phyloP scores from a whole-genome alignment of 1,139 yeast species.

The Entelexis paramagnoliae region DNA sequence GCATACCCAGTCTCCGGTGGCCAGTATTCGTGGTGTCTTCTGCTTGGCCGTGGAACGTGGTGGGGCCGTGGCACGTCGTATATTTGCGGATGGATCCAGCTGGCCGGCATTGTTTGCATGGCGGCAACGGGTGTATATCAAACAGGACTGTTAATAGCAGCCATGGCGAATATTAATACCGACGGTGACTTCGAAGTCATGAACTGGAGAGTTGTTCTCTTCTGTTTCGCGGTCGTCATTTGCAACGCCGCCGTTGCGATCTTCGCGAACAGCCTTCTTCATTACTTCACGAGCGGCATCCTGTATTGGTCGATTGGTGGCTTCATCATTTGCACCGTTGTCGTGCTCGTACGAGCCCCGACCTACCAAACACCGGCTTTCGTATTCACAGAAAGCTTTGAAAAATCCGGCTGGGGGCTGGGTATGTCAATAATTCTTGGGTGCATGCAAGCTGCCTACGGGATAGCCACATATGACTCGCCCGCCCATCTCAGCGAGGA shows the following conservation, averaged over 20 bases:
- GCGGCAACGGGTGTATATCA: slow-evolving; percentile 18
- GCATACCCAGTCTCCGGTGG: slow-evolving; percentile 24
- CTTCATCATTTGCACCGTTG: slow-evolving; percentile 17
- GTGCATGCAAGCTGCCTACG: slow-evolving; percentile 19
- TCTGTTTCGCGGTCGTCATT: slow-evolving; percentile 6
- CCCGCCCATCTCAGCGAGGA: slow-evolving; percentile 21
- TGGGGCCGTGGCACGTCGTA: slow-evolving; percentile 21
- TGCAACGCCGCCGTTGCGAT: slow-evolving; percentile 4
- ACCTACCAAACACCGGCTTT: slow-evolving; percentile 12
- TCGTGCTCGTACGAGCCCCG: slow-evolving; percentile 16
- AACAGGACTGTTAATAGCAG: slow-evolving; percentile 8
- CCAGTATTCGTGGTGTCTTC: slow-evolving; percentile 21
- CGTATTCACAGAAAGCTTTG: slow-evolving; percentile 12
- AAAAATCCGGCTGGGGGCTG: slow-evolving; percentile 10
- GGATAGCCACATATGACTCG: slow-evolving; percentile 17
- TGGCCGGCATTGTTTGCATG: slow-evolving; percentile 19
- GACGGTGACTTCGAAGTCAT: not conserved
- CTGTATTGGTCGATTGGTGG: slow-evolving; percentile 20
- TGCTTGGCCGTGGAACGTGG: slow-evolving; percentile 13
- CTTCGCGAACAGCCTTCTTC: slow-evolving; percentile 11
- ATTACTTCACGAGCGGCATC: slow-evolving; percentile 10
- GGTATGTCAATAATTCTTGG: slow-evolving; percentile 21
- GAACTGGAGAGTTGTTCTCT: slow-evolving; percentile 10
- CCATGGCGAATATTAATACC: slow-evolving; percentile 7
- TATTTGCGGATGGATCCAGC: slow-evolving; percentile 21